Base-by-base conservation (phyloP, 2,329 filamentous ascomycete species). In the Cordyceps fumosorosea region DNA sequence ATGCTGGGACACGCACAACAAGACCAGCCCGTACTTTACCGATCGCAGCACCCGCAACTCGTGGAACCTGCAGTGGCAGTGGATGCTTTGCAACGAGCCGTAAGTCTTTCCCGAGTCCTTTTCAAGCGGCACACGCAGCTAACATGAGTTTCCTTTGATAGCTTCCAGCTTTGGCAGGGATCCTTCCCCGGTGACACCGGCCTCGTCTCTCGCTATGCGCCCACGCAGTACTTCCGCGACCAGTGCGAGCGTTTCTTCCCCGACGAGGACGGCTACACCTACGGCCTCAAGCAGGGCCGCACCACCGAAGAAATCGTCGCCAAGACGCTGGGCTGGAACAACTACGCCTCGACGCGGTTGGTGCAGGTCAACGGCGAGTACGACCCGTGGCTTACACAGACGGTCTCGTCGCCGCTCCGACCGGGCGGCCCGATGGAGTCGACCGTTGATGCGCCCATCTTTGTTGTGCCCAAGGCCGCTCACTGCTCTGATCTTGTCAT, bases 401-500 rank as follows among this genome's bases (percentile, higher is more conserved):
- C 52, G 3, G 51, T 63, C n/a, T 63, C 62, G n/a, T 60, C 56
- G 11, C 32, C 51, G n/a, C 34, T 45, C 26, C 57, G 62, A 3
- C 62, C 62, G 1, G 62, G 62, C 18, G 62, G 62, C 26, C 62
- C 62, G 5, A 71, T 80, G 42, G 75, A 80, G 68, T 70, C 67
- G 37, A 71, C 73, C 6, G 80, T 79, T 65, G 81, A 79, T 78
- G 78, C 81, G 62, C 78, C 78, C 0, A 69, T 72, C 0, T 65
- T 73, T 56, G 75, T 74, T 64, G 69, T 65, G 55, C 71, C 74
- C 10, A 53, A 57, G 3, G 81, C 81, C 1, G 70, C 81, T 11
- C 78, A 88, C 67, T 93, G 89, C 75, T 77, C 78, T 2, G 76
- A 82, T 5, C 83, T 84, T 0, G 92, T 90, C 78, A 86, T 86